These are phyloP conservation scores for Globisporangium carolinianum DNA, from an alignment of 352 stramenopile species.

Conservation along the genomic window DNA sequence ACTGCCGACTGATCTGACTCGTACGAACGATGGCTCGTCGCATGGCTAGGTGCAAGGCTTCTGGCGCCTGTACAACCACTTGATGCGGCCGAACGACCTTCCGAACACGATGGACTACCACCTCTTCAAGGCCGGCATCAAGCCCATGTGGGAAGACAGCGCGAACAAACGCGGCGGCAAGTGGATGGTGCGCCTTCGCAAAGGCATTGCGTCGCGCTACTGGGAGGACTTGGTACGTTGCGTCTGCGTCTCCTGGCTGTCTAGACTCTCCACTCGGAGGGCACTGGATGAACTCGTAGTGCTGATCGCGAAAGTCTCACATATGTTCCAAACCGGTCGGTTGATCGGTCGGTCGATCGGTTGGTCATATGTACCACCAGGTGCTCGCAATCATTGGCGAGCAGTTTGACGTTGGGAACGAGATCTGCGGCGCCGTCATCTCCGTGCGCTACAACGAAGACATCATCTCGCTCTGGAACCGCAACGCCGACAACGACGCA, in stretches of 20 bases:
- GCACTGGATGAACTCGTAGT: too few relatives aligned
- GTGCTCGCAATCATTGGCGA: constrained; percentile 91
- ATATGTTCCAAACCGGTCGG: too few relatives aligned
- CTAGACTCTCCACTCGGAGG: too few relatives aligned
- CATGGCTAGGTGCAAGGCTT: constrained; percentile 80
- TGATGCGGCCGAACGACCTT: constrained; percentile 88
- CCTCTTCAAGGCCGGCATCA: constrained; percentile 92
- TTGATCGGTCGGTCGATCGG: not conserved
- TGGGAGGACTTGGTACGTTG: constrained; percentile 88
- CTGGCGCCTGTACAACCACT: constrained; percentile 92
- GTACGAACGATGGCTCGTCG: constrained; percentile 1
- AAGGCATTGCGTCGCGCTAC: constrained; percentile 87
- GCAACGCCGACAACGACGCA: constrained; percentile 90
- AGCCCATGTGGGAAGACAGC: constrained; percentile 92
- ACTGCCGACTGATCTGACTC: not conserved
- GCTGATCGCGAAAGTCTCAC: too few relatives aligned
- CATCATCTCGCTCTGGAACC: constrained; percentile 93
- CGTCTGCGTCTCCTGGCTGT: too few relatives aligned
- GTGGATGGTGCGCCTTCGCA: constrained; percentile 91
- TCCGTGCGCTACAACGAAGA: constrained; percentile 91
- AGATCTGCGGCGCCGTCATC: constrained; percentile 89
- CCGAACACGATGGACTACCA: constrained; percentile 90
- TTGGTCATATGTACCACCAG: constrained; percentile 12
- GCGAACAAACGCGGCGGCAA: constrained; percentile 89
- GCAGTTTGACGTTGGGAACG: constrained; percentile 92